These are phyloP conservation scores for Wickerhamiella occidentalis DNA, from an alignment of 805 yeast genomes.

Conservation along the genomic window DNA sequence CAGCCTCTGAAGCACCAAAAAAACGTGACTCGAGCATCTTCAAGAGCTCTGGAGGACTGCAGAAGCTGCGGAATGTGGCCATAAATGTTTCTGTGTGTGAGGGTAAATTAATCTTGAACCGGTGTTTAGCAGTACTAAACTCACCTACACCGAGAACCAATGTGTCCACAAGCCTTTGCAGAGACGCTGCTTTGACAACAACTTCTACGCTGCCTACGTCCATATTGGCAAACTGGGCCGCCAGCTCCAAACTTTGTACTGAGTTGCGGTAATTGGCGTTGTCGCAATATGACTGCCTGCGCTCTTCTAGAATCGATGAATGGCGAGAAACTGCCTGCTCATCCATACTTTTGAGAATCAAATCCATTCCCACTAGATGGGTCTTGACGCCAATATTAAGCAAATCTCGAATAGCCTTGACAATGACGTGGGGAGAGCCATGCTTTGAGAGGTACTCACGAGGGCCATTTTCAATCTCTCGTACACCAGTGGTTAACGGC, in stretches of 20 bases:
- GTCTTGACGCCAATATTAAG: conserved; percentile 49
- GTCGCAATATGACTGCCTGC: conserved; percentile 23
- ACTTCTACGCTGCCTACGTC: conserved; percentile 29
- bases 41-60: conserved; percentile 43
- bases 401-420: conserved; percentile 48
- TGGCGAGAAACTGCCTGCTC: conserved; percentile 34
- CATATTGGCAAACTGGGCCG: conserved; percentile 2
- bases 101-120: conserved; percentile 50
- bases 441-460: conserved; percentile 27
- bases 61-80: conserved; percentile 55
- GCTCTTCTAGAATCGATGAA: conserved; percentile 38
- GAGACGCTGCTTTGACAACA: conserved; percentile 53
- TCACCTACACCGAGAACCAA: conserved; percentile 59
- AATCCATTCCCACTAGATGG: conserved; percentile 42
- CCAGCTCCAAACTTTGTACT: conserved; percentile 15
- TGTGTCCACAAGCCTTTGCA: conserved; percentile 68
- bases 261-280: conserved; percentile 11
- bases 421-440: conserved; percentile 35
- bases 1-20: conserved; percentile 50
- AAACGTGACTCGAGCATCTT: conserved; percentile 45
- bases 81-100: conserved; percentile 55
- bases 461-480: conserved; percentile 34
- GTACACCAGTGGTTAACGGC: conserved; percentile 36
- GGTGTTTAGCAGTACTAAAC: conserved; percentile 31
- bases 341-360: conserved; percentile 46